Percentiles rank a stretch among this genome's conserved stretches.
phyloP scores from a whole-genome alignment of 2,329 filamentous ascomycete species.

The Clonostachys chloroleuca region DNA sequence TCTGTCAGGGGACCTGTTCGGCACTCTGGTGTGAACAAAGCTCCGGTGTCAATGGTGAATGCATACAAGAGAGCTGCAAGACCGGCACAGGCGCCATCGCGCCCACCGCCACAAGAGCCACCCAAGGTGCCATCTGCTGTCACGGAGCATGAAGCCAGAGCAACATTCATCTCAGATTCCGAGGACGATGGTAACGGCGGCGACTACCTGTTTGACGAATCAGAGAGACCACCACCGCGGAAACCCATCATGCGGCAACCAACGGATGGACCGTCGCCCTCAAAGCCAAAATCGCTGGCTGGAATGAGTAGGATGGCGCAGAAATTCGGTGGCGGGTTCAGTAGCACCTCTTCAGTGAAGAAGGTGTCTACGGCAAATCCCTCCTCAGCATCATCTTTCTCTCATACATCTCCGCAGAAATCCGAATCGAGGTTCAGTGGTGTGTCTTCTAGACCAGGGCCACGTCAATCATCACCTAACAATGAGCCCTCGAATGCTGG shows the following conservation, averaged over 20 bases:
- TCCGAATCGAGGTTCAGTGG: too few species aligned
- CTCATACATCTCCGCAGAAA: too few species aligned
- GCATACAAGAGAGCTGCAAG: constrained; percentile 42
- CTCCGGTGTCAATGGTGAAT: constrained; percentile 49
- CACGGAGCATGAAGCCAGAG: constrained; percentile 23
- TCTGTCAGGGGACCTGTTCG: constrained; percentile 4
- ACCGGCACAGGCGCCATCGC: constrained; percentile 18
- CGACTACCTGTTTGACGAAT: constrained; percentile 6
- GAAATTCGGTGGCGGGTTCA: not conserved
- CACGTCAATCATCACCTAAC: too few species aligned
- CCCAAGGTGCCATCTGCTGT: constrained; percentile 12
- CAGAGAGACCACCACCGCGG: not conserved
- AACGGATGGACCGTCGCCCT: not conserved
- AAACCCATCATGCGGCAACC: not conserved
- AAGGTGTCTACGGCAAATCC: too few species aligned
- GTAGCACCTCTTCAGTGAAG: too few species aligned
- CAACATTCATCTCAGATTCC: constrained; percentile 34
- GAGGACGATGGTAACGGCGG: constrained; percentile 18
- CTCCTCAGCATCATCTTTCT: too few species aligned
- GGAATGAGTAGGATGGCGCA: not conserved
- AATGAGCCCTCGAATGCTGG: too few species aligned
- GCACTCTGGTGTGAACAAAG: constrained; percentile 29
- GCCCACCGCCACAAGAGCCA: constrained; percentile 8
- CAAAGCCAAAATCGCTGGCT: not conserved
- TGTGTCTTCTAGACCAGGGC: too few species aligned